Percentiles rank a stretch among this genome's conserved stretches.
phyloP scores from a whole-genome alignment of 176 grass and related monocot genomes.

The Cenchrus americanus region DNA sequence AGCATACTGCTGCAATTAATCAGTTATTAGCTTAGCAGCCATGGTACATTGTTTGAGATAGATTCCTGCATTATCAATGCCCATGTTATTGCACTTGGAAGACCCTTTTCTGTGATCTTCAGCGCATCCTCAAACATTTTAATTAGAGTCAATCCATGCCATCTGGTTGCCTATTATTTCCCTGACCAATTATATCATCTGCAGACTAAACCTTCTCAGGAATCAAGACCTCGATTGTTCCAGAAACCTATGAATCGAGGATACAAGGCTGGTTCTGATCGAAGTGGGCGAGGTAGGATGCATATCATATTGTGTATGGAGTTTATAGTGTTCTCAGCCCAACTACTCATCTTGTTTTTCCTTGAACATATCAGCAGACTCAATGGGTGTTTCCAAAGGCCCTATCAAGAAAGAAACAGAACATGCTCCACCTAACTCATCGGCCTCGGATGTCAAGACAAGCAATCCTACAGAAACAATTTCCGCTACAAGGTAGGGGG shows the following conservation, averaged over 20 bases:
- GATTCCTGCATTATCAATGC: background rate
- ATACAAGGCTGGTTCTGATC: constrained; percentile 56
- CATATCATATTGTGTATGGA: constrained; percentile 2
- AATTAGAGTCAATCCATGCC: constrained; percentile 11
- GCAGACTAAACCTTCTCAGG: constrained; percentile 57
- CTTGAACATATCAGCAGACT: constrained; percentile 35
- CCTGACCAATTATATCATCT: constrained; percentile 29
- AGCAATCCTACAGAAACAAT: constrained; percentile 44
- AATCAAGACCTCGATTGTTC: constrained; percentile 55
- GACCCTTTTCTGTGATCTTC: background rate
- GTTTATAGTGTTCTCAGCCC: background rate
- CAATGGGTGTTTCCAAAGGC: constrained; percentile 42
- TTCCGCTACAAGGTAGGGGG: constrained; percentile 44
- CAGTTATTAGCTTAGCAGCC: background rate
- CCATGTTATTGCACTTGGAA: background rate
- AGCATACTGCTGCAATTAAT: background rate
- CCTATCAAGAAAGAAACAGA: constrained; percentile 57
- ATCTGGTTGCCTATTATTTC: constrained; percentile 10
- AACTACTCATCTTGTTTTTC: constrained; percentile 10
- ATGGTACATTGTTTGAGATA: constrained; percentile 1
- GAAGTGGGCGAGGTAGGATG: constrained; percentile 51
- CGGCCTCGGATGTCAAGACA: constrained; percentile 35
- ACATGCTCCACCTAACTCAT: constrained; percentile 34
- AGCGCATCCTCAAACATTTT: background rate
- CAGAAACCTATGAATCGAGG: constrained; percentile 53